Percentiles rank a stretch among this genome's conserved stretches.
phyloP scores from a whole-genome alignment of 257 asterid species.

The Gardenia jasminoides region DNA sequence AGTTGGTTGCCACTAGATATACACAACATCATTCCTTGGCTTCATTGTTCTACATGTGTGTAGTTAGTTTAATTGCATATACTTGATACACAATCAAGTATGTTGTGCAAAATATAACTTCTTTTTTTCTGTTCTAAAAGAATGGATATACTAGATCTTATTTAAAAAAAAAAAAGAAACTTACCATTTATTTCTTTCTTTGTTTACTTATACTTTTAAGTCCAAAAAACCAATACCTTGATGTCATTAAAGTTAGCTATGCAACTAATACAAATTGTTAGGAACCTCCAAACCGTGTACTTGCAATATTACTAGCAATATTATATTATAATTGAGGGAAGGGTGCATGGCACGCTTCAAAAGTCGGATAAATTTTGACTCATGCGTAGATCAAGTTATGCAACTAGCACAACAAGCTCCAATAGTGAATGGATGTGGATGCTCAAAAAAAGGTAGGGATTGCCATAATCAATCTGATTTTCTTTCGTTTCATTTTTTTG shows the following conservation, averaged over 20 bases:
- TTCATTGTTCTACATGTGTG: background rate
- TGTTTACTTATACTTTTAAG: no score
- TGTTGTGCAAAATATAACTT: no score
- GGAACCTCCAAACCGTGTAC: background rate
- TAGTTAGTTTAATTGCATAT: background rate
- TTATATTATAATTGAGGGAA: no score
- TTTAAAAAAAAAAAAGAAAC: no score
- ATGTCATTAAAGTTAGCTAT: background rate
- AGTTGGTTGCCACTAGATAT: conserved; percentile 6
- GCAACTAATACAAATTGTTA: background rate
- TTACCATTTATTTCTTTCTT: no score
- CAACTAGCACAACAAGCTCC: background rate
- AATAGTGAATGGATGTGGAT: background rate
- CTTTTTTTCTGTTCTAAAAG: no score
- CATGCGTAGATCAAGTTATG: background rate
- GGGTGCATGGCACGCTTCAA: background rate
- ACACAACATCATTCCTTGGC: background rate
- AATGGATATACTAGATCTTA: no score
- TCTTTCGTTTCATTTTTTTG: background rate
- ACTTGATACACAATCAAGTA: no score
- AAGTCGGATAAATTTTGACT: no score
- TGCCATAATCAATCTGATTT: background rate
- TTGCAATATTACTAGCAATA: no score
- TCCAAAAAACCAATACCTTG: background rate
- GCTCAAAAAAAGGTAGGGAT: background rate